Evolutionary conservation across 345 rosid species (phyloP).

Genomic region (Pugionium dolabratum): DNA sequence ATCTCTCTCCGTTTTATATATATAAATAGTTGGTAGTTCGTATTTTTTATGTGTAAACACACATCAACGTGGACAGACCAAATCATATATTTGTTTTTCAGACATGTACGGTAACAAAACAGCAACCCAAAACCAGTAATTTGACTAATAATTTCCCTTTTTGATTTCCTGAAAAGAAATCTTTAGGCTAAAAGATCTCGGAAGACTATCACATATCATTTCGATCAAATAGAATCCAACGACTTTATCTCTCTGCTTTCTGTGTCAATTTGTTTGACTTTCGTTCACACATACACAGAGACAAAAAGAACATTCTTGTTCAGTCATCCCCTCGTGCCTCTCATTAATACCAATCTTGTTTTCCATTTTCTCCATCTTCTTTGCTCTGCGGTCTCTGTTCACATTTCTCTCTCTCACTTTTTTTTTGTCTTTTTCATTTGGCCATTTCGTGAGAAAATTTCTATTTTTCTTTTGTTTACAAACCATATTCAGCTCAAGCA

Average conservation of each 20-base stretch:
- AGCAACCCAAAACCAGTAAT: no score
- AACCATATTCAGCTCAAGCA: slow-evolving; percentile 21
- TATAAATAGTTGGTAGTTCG: no score
- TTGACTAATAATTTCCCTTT: no score
- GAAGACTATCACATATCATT: no score
- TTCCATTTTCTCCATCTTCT: slow-evolving; percentile 4
- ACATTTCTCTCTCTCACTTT: slow-evolving; percentile 31
- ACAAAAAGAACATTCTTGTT: slow-evolving; percentile 19
- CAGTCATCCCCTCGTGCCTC: slow-evolving; percentile 32
- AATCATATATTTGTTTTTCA: no score
- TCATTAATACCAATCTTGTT: slow-evolving; percentile 27
- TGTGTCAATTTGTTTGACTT: slow-evolving; percentile 36
- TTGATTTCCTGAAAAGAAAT: no score
- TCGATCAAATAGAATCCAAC: slow-evolving; percentile 17
- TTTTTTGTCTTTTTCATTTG: neutral
- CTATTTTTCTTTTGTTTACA: neutral
- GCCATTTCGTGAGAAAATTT: neutral
- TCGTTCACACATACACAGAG: slow-evolving; percentile 14
- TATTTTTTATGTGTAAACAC: no score
- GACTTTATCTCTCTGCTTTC: slow-evolving; percentile 31
- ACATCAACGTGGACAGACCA: no score
- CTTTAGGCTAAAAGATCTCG: no score
- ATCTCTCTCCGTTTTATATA: no score
- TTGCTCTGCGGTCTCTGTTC: slow-evolving; percentile 22
- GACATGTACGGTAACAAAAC: no score